Percentiles rank a stretch among this genome's conserved stretches.
Evolutionary conservation across 768 basidiomycete species (phyloP).

Genomic region (Naganishia randhawae): DNA sequence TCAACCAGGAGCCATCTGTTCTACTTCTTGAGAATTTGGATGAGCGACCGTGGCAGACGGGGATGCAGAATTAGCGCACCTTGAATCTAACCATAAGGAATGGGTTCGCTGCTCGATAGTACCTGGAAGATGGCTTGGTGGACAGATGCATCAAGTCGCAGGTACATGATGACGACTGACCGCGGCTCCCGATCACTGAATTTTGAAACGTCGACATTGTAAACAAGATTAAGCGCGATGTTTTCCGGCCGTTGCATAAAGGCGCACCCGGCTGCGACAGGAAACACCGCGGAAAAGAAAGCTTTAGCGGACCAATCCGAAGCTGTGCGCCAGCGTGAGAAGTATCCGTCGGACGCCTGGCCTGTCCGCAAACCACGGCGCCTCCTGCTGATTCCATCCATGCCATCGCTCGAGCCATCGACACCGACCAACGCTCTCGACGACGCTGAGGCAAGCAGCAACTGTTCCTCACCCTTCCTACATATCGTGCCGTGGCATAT

Average conservation of each 20-base stretch:
- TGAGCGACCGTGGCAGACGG: neutral
- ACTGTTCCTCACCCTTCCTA: neutral
- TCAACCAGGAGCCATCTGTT: conserved; percentile 33
- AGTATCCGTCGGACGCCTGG: neutral
- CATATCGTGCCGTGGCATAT: neutral
- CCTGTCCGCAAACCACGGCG: neutral
- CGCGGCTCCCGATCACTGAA: conserved; percentile 3
- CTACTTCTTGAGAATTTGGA: conserved; percentile 6
- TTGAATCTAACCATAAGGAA: conserved; percentile 28
- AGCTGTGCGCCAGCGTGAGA: conserved; percentile 2
- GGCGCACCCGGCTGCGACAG: neutral
- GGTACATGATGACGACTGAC: conserved; percentile 2
- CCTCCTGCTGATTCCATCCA: neutral
- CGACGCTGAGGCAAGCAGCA: neutral
- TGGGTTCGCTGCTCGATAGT: no score
- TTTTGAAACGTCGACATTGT: conserved; percentile 6
- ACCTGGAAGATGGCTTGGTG: neutral
- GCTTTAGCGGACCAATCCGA: conserved; percentile 9
- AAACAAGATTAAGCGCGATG: conserved; percentile 3
- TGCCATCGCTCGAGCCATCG: conserved; percentile 1
- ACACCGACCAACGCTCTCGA: no score
- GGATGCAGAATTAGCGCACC: neutral
- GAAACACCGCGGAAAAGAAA: no score
- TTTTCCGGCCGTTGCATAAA: neutral
- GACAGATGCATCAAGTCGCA: neutral